Evolutionary conservation across 345 rosid species (phyloP), one percentile per base, ranked within the genome.

Genomic region (Aquilaria malaccensis): DNA sequence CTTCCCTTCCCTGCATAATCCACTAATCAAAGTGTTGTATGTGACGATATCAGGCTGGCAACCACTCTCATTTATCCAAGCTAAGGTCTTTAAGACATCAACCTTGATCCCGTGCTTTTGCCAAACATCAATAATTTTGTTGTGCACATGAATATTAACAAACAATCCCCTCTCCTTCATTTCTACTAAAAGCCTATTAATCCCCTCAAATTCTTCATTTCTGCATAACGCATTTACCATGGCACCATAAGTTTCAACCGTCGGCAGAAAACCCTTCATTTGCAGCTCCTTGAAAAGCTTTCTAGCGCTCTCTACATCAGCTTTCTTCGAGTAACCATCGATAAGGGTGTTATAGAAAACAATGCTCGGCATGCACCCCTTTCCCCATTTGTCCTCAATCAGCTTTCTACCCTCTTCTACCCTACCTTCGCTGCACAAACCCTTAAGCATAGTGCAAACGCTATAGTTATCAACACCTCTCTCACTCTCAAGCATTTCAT

Each of bases 311-410:
- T 76, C 78, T 9, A 58, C 56, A 12, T 83, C 81, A 0, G 83
- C 83, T 37, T 59, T 58, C 74, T 75, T 80, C 43, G 85, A 82
- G 65, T 83, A 84, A 1, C 96, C 98, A 75, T 83, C 80, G 64
- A 89, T 85, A 52, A 91, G 75, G 0, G 78, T 78, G 45, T 91
- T 91, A 60, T 89, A 93, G 56, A 87, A 87, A 59, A 87, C 87
- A 52, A 93, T 65, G 72, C 87, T 84, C 0, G 98, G 96, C 50
- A 87, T 55, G 67, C 97, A 93, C 10, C 85, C 86, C 66, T 70
- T 73, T 62, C 98, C 98, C 89, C 87, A 89, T 56, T 76, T 65
- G 47, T 80, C 74, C 77, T 83, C 86, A 61, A 89, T 79, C 77
- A 92, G 59, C 74, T 72, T 77, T 64, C 59, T 60, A 62, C 93